Base-by-base conservation (phyloP, 148 eudicot genomes). In the Salicornia ramosissima region DNA sequence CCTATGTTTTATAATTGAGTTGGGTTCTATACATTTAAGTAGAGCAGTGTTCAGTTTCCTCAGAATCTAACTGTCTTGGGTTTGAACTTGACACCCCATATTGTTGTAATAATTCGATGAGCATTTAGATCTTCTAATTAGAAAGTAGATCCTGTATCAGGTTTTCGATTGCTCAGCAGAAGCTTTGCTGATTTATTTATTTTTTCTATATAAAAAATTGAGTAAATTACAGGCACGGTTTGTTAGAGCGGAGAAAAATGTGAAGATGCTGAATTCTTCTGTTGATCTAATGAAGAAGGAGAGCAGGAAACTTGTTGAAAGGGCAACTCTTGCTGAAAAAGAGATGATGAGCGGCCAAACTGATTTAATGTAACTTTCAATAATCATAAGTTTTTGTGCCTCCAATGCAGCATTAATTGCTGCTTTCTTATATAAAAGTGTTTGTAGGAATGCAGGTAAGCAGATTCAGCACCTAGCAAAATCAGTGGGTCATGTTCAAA, bases 231-330 rank as follows among this genome's bases (percentile, higher is more conserved):
- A 93, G 98, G 86, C 98, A 57, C 87, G 79, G 68, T 85, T 80
- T 84, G 67, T 77, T 62, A 87, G 71, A 84, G 92, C 95, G 80
- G 96, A 88, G 77, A 87, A 84, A 74, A 87, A 86, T 72, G 83
- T 90, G 60, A 83, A 87, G 46, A 82, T 75, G 77, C 73, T 90
- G 79, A 71, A 66, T 54, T 70, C 88, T 64, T 90, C 96, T 69
- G 87, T 90, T 83, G 92, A 90, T 74, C 34, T 90, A 21, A 88
- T 88, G 86, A 90, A 88, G 82, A 88, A 88, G 40, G 96, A 93
- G 82, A 93, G 90, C 74, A 68, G 64, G 71, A 93, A 93, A 67
- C 85, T 93, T 58, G 84, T 90, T 73, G 90, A 90, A 84, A 88
- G 98, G 80, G 84, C 96, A 53, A 70, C 81, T 68, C 82, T 88